Evolutionary conservation across 2,329 filamentous ascomycete species (phyloP), one percentile per base, ranked within the genome.

Genomic region (Aureobasidium sp.): DNA sequence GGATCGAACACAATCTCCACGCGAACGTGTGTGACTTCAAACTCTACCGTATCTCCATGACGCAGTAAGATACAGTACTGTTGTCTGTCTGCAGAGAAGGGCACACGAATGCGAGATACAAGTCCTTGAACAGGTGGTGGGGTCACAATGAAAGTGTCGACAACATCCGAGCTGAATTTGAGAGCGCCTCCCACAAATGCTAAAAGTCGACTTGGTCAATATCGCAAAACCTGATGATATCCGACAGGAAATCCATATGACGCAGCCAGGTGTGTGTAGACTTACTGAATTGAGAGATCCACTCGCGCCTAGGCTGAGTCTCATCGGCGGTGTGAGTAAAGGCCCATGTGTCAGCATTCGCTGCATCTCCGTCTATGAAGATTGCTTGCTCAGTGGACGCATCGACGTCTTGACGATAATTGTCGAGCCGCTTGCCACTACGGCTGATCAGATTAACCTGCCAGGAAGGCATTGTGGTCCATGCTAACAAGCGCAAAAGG

Each of bases 241-340:
- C 19, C 21, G 43, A 42, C 19, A 42, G n/a, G 35, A 38, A 42
- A 19, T 40, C 17, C 19, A n/a, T 9, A 21, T 47, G 45, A 15
- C 9, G 19, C 15, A 31, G n/a, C 19, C 9, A 23, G 25, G 51
- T 23, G 11, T 9, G n/a, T 9, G 35, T n/a, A 4, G n/a, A 35
- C 58, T 46, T 40, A 60, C 58, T 29, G 40, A 60, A 38, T 11
- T 54, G 38, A 38, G 27, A 54, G 37, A 60, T 23, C 46, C 47
- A 60, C 11, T 53, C 46, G 49, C 29, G 19, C 17, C 42, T 60
- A 60, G 21, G 29, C 23, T 60, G 58, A 15, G 58, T 60, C 27
- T 60, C 40, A 21, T 54, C 58, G 29, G 29, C 17, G 31, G 25
- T 45, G 5, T 19, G 2, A 4, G 29, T 45, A 17, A 60, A 54